Percentiles rank a stretch among this genome's conserved stretches.
Evolutionary conservation across 169 alveolate species (phyloP).

Genomic region (Cryptosporidium sp.): DNA sequence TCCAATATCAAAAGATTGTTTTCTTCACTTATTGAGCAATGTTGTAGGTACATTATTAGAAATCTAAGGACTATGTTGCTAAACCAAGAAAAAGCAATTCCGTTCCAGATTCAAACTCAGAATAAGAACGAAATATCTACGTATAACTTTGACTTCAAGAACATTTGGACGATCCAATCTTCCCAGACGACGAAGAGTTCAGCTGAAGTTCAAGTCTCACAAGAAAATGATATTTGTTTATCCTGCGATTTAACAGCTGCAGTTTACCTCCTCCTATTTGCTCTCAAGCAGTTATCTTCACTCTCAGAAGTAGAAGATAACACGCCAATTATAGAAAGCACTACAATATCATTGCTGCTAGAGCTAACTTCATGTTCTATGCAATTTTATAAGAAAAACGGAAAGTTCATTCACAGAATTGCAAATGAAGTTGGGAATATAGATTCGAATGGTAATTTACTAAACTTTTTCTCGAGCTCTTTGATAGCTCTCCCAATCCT

Average conservation of each 20-base stretch:
- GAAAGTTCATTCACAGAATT: slow-evolving; percentile 45
- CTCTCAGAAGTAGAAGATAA: slow-evolving; percentile 9
- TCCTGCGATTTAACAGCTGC: slow-evolving; percentile 46
- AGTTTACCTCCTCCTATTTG: slow-evolving; percentile 16
- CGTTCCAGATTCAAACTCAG: not conserved
- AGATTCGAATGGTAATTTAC: not conserved
- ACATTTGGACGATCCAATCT: slow-evolving; percentile 24
- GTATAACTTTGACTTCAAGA: not conserved
- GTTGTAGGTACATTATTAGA: slow-evolving; percentile 12
- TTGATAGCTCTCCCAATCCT: slow-evolving; percentile 50
- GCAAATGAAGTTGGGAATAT: slow-evolving; percentile 12
- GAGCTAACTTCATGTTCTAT: slow-evolving; percentile 46
- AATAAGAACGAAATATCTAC: not conserved
- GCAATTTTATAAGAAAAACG: slow-evolving; percentile 51
- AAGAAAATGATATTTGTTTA: slow-evolving; percentile 21
- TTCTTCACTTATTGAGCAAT: slow-evolving; percentile 12
- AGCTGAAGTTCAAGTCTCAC: not conserved
- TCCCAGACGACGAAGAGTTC: not conserved
- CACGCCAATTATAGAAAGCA: not conserved
- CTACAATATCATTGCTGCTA: slow-evolving; percentile 17
- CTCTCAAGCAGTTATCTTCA: slow-evolving; percentile 23
- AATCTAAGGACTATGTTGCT: not conserved
- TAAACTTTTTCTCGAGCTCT: slow-evolving; percentile 31
- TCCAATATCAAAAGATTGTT: not conserved
- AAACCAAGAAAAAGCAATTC: not conserved